Evolutionary conservation across 257 asterid genomes (phyloP).

Genomic region (Ilex asprella): DNA sequence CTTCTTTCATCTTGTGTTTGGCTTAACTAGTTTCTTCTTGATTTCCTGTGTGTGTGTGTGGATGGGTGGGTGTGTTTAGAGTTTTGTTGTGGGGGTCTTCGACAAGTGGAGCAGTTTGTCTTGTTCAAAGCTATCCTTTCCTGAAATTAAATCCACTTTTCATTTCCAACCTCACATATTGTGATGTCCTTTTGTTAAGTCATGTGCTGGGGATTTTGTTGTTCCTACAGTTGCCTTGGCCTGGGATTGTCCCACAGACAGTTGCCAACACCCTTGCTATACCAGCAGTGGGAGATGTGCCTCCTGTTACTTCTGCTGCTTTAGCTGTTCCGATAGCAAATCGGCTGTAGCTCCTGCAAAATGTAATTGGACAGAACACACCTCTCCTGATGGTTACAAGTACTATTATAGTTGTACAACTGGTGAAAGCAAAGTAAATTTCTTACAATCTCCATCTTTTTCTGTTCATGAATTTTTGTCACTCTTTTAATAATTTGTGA

Average conservation of each 20-base stretch:
- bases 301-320: conserved; percentile 31
- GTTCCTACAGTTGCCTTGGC: conserved; percentile 54
- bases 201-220: conserved; percentile 6
- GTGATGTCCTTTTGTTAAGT: not conserved
- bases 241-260: conserved; percentile 43
- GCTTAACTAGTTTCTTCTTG: too few relatives aligned
- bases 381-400: conserved; percentile 88
- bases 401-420: conserved; percentile 76
- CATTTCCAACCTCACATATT: too few relatives aligned
- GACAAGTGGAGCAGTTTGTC: too few relatives aligned
- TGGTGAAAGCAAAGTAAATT: conserved; percentile 90
- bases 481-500: not conserved
- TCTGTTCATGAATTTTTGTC: not conserved
- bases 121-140: too few relatives aligned
- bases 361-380: conserved; percentile 90
- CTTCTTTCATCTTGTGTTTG: too few relatives aligned
- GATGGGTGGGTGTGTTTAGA: too few relatives aligned
- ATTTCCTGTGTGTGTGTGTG: too few relatives aligned
- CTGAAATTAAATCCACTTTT: too few relatives aligned
- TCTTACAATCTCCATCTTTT: conserved; percentile 6
- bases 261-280: conserved; percentile 25
- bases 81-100: too few relatives aligned
- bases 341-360: conserved; percentile 23
- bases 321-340: conserved; percentile 23
- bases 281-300: conserved; percentile 37